Conservation (phyloP, 805 yeast genomes). For the baker's yeast (Saccharomyces cerevisiae) region DNA sequence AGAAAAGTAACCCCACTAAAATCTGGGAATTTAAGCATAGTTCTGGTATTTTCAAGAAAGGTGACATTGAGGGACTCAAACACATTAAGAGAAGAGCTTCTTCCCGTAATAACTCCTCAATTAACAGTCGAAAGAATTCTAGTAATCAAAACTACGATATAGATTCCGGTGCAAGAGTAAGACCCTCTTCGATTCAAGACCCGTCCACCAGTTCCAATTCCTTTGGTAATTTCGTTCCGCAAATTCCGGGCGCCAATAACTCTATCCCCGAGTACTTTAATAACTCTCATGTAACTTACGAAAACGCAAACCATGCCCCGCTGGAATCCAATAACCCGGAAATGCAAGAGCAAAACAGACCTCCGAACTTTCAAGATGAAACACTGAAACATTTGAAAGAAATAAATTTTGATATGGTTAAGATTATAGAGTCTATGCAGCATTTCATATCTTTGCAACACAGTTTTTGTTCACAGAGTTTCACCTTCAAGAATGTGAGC, state of each 20-base stretch:
- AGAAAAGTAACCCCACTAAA: constrained; percentile 12
- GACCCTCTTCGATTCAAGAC: background rate
- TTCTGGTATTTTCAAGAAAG: constrained; percentile 68
- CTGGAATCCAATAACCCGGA: background rate
- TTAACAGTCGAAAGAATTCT: constrained; percentile 11
- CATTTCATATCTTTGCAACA: constrained; percentile 1
- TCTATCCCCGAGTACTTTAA: background rate
- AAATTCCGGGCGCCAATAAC: background rate
- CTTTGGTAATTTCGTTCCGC: background rate
- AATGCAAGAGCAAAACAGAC: background rate
- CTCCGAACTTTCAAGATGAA: background rate
- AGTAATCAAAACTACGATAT: constrained; percentile 6
- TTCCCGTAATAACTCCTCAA: constrained; percentile 24
- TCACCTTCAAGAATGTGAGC: background rate
- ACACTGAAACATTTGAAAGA: constrained; percentile 2
- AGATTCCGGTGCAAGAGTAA: background rate
- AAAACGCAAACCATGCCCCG: background rate
- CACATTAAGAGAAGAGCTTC: constrained; percentile 73
- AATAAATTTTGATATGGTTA: constrained; percentile 7
- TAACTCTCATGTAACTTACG: background rate
- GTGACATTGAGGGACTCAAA: constrained; percentile 66
- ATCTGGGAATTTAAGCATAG: constrained; percentile 88
- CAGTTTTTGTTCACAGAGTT: background rate
- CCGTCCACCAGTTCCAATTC: background rate
- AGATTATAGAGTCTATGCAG: constrained; percentile 4